Conservation (phyloP, 2,329 filamentous ascomycete genomes). For the Nectriaceae sp. region DNA sequence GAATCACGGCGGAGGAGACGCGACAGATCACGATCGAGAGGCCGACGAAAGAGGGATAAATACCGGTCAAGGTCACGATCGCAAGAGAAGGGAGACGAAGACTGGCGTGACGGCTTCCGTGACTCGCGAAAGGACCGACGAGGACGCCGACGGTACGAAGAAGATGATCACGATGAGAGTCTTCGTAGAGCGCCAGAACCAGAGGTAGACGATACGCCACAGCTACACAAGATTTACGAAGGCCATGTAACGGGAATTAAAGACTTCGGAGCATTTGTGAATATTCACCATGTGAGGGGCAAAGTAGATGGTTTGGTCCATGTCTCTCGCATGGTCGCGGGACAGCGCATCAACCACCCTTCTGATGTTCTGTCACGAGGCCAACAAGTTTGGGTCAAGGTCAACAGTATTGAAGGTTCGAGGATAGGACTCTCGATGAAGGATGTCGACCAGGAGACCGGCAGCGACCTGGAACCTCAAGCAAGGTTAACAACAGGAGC, state of each 20-base stretch:
- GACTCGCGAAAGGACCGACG: slow-evolving; percentile 34
- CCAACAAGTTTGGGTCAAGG: slow-evolving; percentile 89
- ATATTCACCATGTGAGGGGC: slow-evolving; percentile 81
- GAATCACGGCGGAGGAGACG: slow-evolving; percentile 44
- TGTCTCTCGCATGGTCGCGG: slow-evolving; percentile 83
- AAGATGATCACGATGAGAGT: slow-evolving; percentile 55
- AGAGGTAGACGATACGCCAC: slow-evolving; percentile 79
- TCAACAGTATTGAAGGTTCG: slow-evolving; percentile 79
- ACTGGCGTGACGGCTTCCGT: slow-evolving; percentile 42
- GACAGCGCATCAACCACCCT: slow-evolving; percentile 86
- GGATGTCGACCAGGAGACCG: slow-evolving; percentile 89
- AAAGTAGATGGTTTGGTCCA: slow-evolving; percentile 94
- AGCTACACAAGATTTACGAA: slow-evolving; percentile 85
- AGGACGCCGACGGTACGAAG: slow-evolving; percentile 42
- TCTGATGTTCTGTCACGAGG: slow-evolving; percentile 81
- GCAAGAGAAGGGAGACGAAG: slow-evolving; percentile 45
- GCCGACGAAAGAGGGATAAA: slow-evolving; percentile 38
- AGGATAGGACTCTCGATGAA: slow-evolving; percentile 94
- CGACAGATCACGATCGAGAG: slow-evolving; percentile 44
- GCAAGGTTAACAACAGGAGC: slow-evolving; percentile 82
- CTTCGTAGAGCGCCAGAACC: slow-evolving; percentile 67
- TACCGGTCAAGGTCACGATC: slow-evolving; percentile 42
- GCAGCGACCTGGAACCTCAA: slow-evolving; percentile 79
- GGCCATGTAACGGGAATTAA: slow-evolving; percentile 91
- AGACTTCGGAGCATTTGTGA: slow-evolving; percentile 95